Base-by-base conservation (phyloP, 768 basidiomycete species). In the Panaeolus cyanescens region DNA sequence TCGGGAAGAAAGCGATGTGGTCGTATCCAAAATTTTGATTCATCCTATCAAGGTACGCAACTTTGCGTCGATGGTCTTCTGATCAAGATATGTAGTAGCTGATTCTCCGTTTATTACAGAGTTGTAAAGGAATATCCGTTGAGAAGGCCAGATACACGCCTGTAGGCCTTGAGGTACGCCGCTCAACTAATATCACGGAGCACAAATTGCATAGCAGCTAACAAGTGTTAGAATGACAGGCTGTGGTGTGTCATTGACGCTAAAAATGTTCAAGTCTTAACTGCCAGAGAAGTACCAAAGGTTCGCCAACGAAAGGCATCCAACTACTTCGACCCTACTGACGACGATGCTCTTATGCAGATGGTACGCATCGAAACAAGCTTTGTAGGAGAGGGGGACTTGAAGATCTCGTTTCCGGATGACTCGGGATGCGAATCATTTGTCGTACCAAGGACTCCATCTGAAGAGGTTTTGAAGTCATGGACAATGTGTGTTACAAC, bases 201-300 rank as follows among this genome's bases (percentile, higher is more conserved):
- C 15, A 57, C 53, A 55, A 22, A 54, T 37, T 34, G 31, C 37
- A 59, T n/a, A 9, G 20, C 20, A 22, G 32, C 54, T 66, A 54
- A 55, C 33, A 39, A 33, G 12, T 1, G n/a, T n/a, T 63, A 92
- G 90, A 79, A 88, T 69, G 91, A 93, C 67, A 81, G 91, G 63
- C 79, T 75, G 71, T 91, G 90, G 85, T 87, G 85, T 63, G 80
- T 92, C 67, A 79, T 91, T 54, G 87, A 88, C 64, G 80, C 80
- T 3, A 74, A 76, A 8, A 83, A 78, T 5, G 75, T 84, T 42
- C 67, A 68, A 4, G 79, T 90, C 22, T 75, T 93, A 40, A 93
- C 91, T 1, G 91, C 91, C 5, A 82, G 91, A 55, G 83, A 87
- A 59, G 72, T 84, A 32, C 64, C 83, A 25, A 86, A 87, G 80